A percentile compares a stretch with the other conserved stretches of the same genome.
phyloP scores from a whole-genome alignment of 2,329 filamentous ascomycete genomes.

The Didymella arachidicola region DNA sequence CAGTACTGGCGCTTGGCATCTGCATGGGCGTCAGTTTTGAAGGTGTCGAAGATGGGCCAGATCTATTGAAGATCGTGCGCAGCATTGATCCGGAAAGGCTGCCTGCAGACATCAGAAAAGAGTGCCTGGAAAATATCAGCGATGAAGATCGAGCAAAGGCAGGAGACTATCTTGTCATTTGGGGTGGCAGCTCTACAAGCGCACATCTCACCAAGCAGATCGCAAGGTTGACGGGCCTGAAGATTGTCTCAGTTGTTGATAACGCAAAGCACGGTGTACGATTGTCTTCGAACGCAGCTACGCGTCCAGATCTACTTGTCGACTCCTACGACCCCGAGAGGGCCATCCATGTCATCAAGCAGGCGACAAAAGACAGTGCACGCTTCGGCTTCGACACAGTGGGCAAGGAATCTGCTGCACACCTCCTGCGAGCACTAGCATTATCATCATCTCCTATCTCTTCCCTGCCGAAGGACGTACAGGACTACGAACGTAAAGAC shows the following conservation, averaged over 20 bases:
- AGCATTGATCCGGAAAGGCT: conserved; percentile 58
- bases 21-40: conserved; percentile 74
- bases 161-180: conserved; percentile 76
- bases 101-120: conserved; percentile 67
- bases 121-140: conserved; percentile 66
- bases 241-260: conserved; percentile 72
- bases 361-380: conserved; percentile 64
- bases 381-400: conserved; percentile 74
- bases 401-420: conserved; percentile 68
- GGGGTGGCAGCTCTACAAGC: conserved; percentile 76
- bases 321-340: conserved; percentile 71
- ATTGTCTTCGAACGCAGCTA: conserved; percentile 47
- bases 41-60: conserved; percentile 61
- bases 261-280: conserved; percentile 68
- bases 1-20: conserved; percentile 70
- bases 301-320: conserved; percentile 69
- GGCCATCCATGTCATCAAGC: conserved; percentile 70
- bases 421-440: conserved; percentile 64
- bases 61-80: conserved; percentile 63
- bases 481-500: conserved; percentile 18
- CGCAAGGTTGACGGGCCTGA: conserved; percentile 70
- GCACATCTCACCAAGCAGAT: conserved; percentile 73
- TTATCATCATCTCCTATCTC: conserved; percentile 23
- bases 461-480: conserved; percentile 24
- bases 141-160: conserved; percentile 61